Percentiles rank a stretch among this genome's conserved stretches.
These are phyloP conservation scores for Tetraselmis striata DNA, from an alignment of 139 green algal genomes.

Conservation along the genomic window DNA sequence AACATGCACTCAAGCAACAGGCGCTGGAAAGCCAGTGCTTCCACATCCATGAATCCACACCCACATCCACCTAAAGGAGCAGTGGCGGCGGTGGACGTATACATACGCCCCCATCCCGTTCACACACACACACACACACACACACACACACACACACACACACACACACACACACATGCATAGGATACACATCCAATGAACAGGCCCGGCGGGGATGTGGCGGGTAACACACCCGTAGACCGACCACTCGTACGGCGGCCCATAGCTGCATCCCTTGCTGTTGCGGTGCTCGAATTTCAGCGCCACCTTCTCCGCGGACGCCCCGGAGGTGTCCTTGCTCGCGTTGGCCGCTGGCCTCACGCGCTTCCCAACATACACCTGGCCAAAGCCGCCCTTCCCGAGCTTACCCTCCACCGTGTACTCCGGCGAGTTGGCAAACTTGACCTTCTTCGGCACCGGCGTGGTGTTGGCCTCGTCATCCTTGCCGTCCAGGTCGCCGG, in stretches of 20 bases:
- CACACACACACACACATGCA: too few relatives aligned
- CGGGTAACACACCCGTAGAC: slow-evolving; percentile 78
- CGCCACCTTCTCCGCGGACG: slow-evolving; percentile 60
- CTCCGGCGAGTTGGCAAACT: slow-evolving; percentile 75
- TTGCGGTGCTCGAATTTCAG: slow-evolving; percentile 96
- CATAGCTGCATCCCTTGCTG: slow-evolving; percentile 97
- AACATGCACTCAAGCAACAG: too few relatives aligned
- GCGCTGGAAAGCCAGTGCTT: too few relatives aligned
- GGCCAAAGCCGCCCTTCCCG: slow-evolving; percentile 90
- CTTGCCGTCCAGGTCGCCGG: slow-evolving; percentile 6
- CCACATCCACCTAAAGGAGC: too few relatives aligned
- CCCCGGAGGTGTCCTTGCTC: slow-evolving; percentile 52
- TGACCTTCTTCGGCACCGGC: slow-evolving; percentile 58
- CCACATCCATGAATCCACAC: too few relatives aligned
- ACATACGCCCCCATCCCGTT: too few relatives aligned
- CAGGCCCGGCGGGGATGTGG: too few relatives aligned
- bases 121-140: too few relatives aligned
- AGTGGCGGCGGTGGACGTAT: too few relatives aligned
- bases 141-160: too few relatives aligned
- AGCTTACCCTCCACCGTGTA: slow-evolving; percentile 88
- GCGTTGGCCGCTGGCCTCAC: slow-evolving; percentile 48
- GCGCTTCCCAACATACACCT: slow-evolving; percentile 80
- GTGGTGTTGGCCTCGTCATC: slow-evolving; percentile 55
- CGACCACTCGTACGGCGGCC: slow-evolving; percentile 96
- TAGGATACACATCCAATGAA: too few relatives aligned